A percentile compares a stretch with the other conserved stretches of the same genome.
Conservation (phyloP, 1,139 yeast species). For the Keqinozyma sinolaborantium region DNA sequence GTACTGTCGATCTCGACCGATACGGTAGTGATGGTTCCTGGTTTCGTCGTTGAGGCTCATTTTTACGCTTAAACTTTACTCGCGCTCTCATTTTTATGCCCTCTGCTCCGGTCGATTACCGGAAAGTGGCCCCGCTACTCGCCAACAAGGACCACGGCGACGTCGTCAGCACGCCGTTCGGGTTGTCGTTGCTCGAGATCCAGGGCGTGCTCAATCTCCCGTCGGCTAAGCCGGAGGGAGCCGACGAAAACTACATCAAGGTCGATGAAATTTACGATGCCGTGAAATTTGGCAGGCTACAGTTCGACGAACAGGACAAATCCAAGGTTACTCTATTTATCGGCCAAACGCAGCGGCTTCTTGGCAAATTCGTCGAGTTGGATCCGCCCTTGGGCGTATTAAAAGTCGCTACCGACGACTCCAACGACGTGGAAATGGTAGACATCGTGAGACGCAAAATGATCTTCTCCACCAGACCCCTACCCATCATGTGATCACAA, state of each 20-base stretch:
- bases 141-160: slow-evolving; percentile 10
- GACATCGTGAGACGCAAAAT: slow-evolving; percentile 57
- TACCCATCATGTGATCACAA: slow-evolving; percentile 61
- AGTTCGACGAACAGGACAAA: slow-evolving; percentile 42
- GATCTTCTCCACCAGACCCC: slow-evolving; percentile 61
- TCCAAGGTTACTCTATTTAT: slow-evolving; percentile 53
- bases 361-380: slow-evolving; percentile 54
- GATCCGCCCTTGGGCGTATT: slow-evolving; percentile 62
- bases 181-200: slow-evolving; percentile 59
- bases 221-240: slow-evolving; percentile 16
- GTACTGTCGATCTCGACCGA: too few species aligned
- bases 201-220: slow-evolving; percentile 71
- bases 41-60: too few species aligned
- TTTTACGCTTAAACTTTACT: too few species aligned
- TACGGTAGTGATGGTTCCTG: too few species aligned
- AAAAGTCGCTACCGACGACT: slow-evolving; percentile 20
- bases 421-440: slow-evolving; percentile 39
- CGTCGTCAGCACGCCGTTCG: slow-evolving; percentile 50
- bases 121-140: slow-evolving; percentile 18
- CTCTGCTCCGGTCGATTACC: slow-evolving; percentile 24
- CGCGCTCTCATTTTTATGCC: too few species aligned
- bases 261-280: slow-evolving; percentile 42
- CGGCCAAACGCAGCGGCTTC: slow-evolving; percentile 63
- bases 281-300: slow-evolving; percentile 56
- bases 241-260: slow-evolving; percentile 27